Conservation (phyloP, 2,329 filamentous ascomycete genomes). For the Ophiocordyceps unilateralis region DNA sequence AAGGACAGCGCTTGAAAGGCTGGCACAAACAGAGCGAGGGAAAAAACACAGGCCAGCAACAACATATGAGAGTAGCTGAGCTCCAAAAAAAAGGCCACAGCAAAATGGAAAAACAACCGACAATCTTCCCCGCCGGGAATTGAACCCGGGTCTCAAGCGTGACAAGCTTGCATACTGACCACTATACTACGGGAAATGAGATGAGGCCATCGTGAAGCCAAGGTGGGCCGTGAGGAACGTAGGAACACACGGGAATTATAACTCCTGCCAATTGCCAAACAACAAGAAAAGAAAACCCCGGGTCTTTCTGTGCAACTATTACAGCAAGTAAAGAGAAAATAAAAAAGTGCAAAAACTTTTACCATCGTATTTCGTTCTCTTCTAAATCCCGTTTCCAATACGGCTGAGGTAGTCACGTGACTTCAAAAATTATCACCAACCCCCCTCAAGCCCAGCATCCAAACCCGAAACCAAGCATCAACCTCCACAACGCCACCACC, state of each 20-base stretch:
- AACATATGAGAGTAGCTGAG: not conserved
- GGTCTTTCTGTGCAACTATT: too few relatives aligned
- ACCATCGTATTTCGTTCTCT: too few relatives aligned
- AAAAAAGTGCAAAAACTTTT: too few relatives aligned
- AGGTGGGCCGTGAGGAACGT: not conserved
- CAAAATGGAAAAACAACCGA: not conserved
- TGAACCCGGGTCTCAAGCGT: constrained; percentile 3
- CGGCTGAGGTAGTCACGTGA: too few relatives aligned
- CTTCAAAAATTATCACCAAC: not conserved
- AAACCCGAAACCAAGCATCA: too few relatives aligned
- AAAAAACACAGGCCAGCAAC: too few relatives aligned
- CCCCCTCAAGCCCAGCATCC: not conserved
- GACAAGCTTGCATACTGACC: constrained; percentile 3
- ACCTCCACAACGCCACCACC: not conserved
- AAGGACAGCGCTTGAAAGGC: too few relatives aligned
- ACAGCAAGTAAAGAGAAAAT: too few relatives aligned
- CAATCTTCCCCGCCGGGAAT: constrained; percentile 1
- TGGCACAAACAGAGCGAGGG: too few relatives aligned
- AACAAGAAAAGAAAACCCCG: too few relatives aligned
- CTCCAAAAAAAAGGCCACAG: not conserved
- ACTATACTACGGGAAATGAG: constrained; percentile 2
- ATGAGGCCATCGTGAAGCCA: constrained; percentile 1
- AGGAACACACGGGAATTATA: not conserved
- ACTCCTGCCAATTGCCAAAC: not conserved
- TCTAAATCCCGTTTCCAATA: too few relatives aligned